These are phyloP conservation scores for Diaporthe ilicicola DNA, from an alignment of 2,329 filamentous ascomycete genomes.

Conservation along the genomic window DNA sequence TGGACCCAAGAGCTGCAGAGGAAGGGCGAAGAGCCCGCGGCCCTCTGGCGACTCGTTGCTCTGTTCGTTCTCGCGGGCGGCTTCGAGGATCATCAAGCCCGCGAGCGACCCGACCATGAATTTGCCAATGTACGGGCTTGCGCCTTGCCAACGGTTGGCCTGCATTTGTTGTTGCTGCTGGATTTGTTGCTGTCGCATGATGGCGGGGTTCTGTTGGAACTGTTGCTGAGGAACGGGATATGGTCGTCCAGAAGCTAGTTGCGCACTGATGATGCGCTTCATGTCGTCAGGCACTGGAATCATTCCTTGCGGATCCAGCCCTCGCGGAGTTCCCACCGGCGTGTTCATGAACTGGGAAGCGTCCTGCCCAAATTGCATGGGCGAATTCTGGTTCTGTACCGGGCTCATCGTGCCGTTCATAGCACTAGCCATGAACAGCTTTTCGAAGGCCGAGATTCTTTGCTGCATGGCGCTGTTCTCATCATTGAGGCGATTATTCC, in stretches of 20 bases:
- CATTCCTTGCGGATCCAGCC: conserved; percentile 62
- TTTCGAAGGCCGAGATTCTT: conserved; percentile 78
- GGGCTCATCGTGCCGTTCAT: conserved; percentile 69
- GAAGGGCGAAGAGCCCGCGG: conserved; percentile 72
- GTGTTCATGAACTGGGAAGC: conserved; percentile 52
- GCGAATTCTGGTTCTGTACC: conserved; percentile 62
- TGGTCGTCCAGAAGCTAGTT: conserved; percentile 62
- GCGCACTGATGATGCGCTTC: conserved; percentile 67
- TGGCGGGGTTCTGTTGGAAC: conserved; percentile 51
- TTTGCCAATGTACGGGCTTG: conserved; percentile 71
- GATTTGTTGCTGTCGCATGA: conserved; percentile 65
- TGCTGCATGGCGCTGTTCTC: conserved; percentile 84
- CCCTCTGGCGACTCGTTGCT: conserved; percentile 70
- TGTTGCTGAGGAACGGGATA: conserved; percentile 54
- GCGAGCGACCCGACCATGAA: conserved; percentile 94
- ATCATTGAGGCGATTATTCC: conserved; percentile 82
- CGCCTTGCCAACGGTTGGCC: conserved; percentile 62
- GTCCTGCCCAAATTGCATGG: conserved; percentile 60
- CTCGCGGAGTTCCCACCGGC: conserved; percentile 51
- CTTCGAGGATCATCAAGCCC: conserved; percentile 90
- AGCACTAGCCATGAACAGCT: conserved; percentile 81
- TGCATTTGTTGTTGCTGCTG: conserved; percentile 61
- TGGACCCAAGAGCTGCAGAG: conserved; percentile 63
- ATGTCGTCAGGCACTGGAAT: conserved; percentile 74
- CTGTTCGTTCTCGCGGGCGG: conserved; percentile 72